These are phyloP conservation scores for Malassezia equina DNA, from an alignment of 1,284 basidiomycete genomes.

Conservation along the genomic window DNA sequence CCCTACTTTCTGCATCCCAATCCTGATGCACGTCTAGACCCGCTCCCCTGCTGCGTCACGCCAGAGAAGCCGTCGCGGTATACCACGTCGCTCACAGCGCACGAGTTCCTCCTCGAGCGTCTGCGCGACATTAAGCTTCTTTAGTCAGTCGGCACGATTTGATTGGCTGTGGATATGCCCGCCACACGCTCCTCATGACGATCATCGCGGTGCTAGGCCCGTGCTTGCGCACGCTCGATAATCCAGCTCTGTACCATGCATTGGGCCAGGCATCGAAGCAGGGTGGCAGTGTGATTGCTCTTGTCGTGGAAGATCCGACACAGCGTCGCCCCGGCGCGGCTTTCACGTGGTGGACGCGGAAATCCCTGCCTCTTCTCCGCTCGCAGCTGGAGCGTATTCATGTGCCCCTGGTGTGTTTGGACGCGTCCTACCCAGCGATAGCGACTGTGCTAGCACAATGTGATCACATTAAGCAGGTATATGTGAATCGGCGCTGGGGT, in stretches of 20 bases:
- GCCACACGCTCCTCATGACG: neutral
- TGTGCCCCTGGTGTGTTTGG: slow-evolving; percentile 7
- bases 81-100: neutral
- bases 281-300: neutral
- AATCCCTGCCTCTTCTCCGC: slow-evolving; percentile 8
- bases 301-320: slow-evolving; percentile 11
- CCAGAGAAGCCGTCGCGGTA: slow-evolving; percentile 2
- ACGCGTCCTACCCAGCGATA: slow-evolving; percentile 2
- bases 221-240: slow-evolving; percentile 5
- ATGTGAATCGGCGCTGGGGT: slow-evolving; percentile 13
- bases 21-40: slow-evolving; percentile 4
- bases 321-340: slow-evolving; percentile 11
- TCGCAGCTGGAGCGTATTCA: neutral
- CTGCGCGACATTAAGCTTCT: slow-evolving; percentile 7
- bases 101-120: slow-evolving; percentile 10
- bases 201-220: slow-evolving; percentile 3
- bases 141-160: neutral
- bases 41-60: slow-evolving; percentile 6
- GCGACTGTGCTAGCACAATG: neutral
- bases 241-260: slow-evolving; percentile 5
- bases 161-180: neutral
- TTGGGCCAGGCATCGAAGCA: neutral
- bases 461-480: neutral
- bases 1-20: slow-evolving; percentile 14
- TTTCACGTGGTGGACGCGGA: slow-evolving; percentile 14